Evolutionary conservation across 306 rosid species (phyloP).

Genomic region (Vigna unguiculata): DNA sequence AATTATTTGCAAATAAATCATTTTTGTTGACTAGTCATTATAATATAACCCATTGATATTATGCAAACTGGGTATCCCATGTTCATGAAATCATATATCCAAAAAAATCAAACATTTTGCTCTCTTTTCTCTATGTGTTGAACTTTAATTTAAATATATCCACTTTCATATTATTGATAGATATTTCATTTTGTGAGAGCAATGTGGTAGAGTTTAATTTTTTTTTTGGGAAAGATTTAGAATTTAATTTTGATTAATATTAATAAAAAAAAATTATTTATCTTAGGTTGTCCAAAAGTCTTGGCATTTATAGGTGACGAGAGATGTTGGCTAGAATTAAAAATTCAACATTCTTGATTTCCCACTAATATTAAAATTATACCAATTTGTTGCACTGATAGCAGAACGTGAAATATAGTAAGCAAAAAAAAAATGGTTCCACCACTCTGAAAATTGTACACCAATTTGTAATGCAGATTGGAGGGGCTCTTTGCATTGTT

Average conservation of each 20-base stretch:
- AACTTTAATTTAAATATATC: background rate
- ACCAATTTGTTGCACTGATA: background rate
- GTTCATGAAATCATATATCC: background rate
- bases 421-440: background rate
- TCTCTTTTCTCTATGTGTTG: background rate
- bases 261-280: no score
- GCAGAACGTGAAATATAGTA: background rate
- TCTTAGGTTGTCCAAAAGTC: no score
- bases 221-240: no score
- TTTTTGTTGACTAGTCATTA: no score
- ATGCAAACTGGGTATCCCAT: background rate
- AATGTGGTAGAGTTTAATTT: background rate
- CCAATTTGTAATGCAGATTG: conserved; percentile 6
- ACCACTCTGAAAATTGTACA: conserved; percentile 18
- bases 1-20: background rate
- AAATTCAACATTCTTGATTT: no score
- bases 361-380: background rate
- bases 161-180: background rate
- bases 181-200: background rate
- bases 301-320: no score
- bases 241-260: no score
- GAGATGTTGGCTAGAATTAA: no score
- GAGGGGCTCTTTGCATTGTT: background rate
- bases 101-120: background rate
- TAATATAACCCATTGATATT: background rate